These are phyloP conservation scores for Chrysanthemum lavandulifolium DNA, from an alignment of 129 eudicot species.

Conservation along the genomic window DNA sequence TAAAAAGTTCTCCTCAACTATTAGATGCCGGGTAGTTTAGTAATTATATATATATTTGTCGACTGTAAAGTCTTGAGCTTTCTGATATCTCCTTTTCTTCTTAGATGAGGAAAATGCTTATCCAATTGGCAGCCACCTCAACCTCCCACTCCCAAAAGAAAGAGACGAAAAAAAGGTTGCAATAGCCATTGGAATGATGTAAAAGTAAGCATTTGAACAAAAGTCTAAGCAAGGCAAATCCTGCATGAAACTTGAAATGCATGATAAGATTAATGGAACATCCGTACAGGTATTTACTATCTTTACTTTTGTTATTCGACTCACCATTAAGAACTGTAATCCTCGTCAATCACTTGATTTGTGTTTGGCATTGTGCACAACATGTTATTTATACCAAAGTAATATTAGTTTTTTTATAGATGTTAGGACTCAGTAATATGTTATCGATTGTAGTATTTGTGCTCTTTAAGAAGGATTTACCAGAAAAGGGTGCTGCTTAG, in stretches of 20 bases:
- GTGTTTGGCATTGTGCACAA: constrained; percentile 18
- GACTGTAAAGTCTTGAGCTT: constrained; percentile 16
- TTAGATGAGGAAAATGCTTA: constrained; percentile 15
- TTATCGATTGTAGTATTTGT: background rate
- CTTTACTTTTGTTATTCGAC: constrained; percentile 16
- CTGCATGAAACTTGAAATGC: constrained; percentile 14
- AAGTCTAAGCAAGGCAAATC: constrained; percentile 7
- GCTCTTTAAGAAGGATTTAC: background rate
- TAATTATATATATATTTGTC: constrained; percentile 20
- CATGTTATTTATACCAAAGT: background rate
- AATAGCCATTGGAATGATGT: too few relatives aligned
- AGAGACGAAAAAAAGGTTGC: background rate
- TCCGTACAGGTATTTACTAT: constrained; percentile 9
- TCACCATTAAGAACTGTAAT: background rate
- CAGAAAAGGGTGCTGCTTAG: background rate
- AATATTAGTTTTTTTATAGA: background rate
- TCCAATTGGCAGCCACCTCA: constrained; percentile 22
- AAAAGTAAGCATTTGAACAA: constrained; percentile 14
- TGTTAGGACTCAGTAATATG: background rate
- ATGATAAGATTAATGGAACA: constrained; percentile 5
- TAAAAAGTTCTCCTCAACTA: background rate
- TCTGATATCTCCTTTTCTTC: background rate
- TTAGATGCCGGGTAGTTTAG: constrained; percentile 19
- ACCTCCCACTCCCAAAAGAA: constrained; percentile 2
- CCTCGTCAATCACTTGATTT: constrained; percentile 9